Base-by-base conservation (phyloP, 441 rosid genomes). In the Pelargonium cotyledonis region DNA sequence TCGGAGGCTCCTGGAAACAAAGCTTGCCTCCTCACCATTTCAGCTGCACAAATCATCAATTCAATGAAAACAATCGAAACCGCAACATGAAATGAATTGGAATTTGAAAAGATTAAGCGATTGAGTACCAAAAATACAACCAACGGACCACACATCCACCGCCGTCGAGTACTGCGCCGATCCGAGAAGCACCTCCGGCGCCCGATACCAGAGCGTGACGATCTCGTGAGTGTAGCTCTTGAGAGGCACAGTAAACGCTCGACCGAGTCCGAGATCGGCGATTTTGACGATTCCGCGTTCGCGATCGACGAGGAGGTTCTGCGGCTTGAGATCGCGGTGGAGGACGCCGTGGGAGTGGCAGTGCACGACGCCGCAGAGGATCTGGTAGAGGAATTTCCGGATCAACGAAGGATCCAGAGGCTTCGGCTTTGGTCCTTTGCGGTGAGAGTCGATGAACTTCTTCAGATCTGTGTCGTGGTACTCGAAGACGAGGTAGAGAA, bases 141-240 rank as follows among this genome's bases (percentile, higher is more conserved):
- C 99, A 15, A 94, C 97, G 12, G 99, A 94, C 99, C 99, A 94
- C 83, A 94, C 87, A 62, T 94, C 99, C 11, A 89, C 96, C 0
- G 83, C 94, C 9, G 91, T 88, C 46, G 96, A 94, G 67, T 94
- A 94, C 73, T 91, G 96, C 67, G 94, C 73, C 15, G 96, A 83
- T 0, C 99, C 97, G 49, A 94, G 92, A 75, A 94, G 80, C 66
- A 94, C 99, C 77, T 91, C 97, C 0, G 97, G 99, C 46, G 99
- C 96, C 46, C 97, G 73, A 60, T 94, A 89, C 96, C 96, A 91
- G 58, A 94, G 94, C 6, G 97, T 94, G 4, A 94, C 99, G 38
- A 94, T 89, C 86, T 94, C 99, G 46, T 91, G 99, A 1, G 97
- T 94, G 49, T 91, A 94, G 65, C 91, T 84, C 81, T 94, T 94